Percentiles rank a stretch among this genome's conserved stretches.
Conservation (phyloP, 129 eudicot genomes). For the Ambrosia trifida region DNA sequence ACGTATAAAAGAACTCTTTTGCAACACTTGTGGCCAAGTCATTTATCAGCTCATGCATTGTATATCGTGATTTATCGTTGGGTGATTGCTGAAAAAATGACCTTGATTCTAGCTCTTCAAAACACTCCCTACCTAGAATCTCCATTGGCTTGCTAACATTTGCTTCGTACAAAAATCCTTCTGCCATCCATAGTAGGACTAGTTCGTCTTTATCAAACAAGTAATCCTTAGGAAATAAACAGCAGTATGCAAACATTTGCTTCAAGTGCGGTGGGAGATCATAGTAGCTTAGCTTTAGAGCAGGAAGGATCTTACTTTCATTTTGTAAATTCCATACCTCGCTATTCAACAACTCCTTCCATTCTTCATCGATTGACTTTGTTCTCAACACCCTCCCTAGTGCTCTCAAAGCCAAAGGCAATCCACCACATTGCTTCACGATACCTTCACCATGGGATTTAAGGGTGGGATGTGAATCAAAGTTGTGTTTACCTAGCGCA, state of each 20-base stretch:
- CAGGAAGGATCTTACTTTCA: neutral
- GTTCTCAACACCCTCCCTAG: neutral
- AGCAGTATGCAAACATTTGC: neutral
- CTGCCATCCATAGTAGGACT: slow-evolving; percentile 6
- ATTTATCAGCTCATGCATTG: neutral
- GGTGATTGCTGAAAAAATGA: slow-evolving; percentile 3
- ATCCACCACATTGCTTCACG: neutral
- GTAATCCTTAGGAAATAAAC: neutral
- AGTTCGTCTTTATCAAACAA: neutral
- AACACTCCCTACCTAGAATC: neutral
- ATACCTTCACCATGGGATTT: neutral
- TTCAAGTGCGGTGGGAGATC: slow-evolving; percentile 2
- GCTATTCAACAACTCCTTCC: neutral
- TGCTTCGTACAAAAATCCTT: neutral
- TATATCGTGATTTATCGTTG: neutral
- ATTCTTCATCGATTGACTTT: neutral
- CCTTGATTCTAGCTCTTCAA: slow-evolving; percentile 8
- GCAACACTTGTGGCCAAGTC: slow-evolving; percentile 12
- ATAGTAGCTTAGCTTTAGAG: neutral
- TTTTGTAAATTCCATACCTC: neutral
- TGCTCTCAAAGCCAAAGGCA: slow-evolving; percentile 1
- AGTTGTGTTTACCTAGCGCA: neutral
- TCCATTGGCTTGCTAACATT: neutral
- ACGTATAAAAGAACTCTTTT: neutral
- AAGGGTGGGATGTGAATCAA: neutral